Evolutionary conservation across 306 rosid genomes (phyloP).

Genomic region (Vachellia pachyceras): DNA sequence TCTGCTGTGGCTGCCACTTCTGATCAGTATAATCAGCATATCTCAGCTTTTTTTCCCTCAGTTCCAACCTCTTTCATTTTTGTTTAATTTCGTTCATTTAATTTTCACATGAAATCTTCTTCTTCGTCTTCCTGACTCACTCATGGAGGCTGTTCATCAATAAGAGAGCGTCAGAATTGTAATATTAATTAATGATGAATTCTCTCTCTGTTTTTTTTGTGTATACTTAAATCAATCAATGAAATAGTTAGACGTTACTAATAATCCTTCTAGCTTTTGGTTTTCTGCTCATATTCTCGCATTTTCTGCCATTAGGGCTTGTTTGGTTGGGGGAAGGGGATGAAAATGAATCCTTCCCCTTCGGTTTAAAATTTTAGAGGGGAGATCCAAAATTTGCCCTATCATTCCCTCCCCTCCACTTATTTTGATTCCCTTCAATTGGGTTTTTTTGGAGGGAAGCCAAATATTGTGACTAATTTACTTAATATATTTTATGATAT

Average conservation of each 20-base stretch:
- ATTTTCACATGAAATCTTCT: not conserved
- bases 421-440: too few relatives aligned
- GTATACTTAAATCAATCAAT: not conserved
- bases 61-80: not conserved
- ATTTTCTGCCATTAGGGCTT: not conserved
- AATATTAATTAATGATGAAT: not conserved
- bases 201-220: not conserved
- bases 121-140: not conserved
- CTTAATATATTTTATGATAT: too few relatives aligned
- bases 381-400: too few relatives aligned
- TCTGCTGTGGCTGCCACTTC: conserved; percentile 78
- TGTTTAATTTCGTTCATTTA: not conserved
- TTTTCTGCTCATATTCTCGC: not conserved
- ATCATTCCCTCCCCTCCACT: too few relatives aligned
- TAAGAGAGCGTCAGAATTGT: not conserved
- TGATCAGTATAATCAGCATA: conserved; percentile 23
- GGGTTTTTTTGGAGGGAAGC: too few relatives aligned
- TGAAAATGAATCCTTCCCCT: too few relatives aligned
- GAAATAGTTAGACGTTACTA: not conserved
- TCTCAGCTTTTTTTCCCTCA: not conserved
- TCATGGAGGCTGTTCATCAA: not conserved
- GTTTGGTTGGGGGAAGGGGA: too few relatives aligned
- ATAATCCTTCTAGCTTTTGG: not conserved
- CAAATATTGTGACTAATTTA: too few relatives aligned
- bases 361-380: too few relatives aligned